Evolutionary conservation across 768 basidiomycete genomes (phyloP), one percentile per base, ranked within the genome.

Genomic region (Butyriboletus loyo): DNA sequence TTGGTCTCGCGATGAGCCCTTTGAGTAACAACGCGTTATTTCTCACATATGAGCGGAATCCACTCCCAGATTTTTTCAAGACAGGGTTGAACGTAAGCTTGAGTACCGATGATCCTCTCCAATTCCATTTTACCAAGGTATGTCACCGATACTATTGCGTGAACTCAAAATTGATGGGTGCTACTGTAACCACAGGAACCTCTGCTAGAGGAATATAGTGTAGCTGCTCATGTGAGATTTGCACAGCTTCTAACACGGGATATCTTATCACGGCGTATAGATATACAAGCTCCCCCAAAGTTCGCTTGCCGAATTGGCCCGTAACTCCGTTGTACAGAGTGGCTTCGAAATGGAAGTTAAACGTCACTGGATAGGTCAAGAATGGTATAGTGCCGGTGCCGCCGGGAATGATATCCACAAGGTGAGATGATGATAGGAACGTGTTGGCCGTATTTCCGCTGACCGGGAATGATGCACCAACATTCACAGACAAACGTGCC

Each of bases 341-440:
- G 97, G 97, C 1, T 98, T 98, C 67, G 97, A 99, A 72, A 98
- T 98, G 94, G 89, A 96, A 67, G 69, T 98, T 63, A 98, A 98
- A 73, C 86, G 91, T 10, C 93, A 91, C 67, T 95, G 93, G 93
- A 76, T 99, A 3, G 97, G 97, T 1, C 82, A 89, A 58, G 74
- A 87, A 50, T 99, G 93, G 92, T 98, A 93, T 70, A 77, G 94
- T 8, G 89, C 92, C 4, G 97, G 97, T 19, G 86, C 90, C 1
- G 84, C 85, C 7, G 97, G 97, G 4, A 99, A 99, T 67, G 92
- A 96, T 62, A 98, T 98, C 53, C 78, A 97, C 69, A 98, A 97
- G 83, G 93, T 89, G 38, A 13, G 72, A 53, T 19, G 25, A 45
- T 32, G 9, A 48, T 44, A n/a, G 11, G 24, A 39, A 30, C 21